Percentiles rank a stretch among this genome's conserved stretches.
Conservation (phyloP, 768 basidiomycete species). For the Kwoniella europaea region DNA sequence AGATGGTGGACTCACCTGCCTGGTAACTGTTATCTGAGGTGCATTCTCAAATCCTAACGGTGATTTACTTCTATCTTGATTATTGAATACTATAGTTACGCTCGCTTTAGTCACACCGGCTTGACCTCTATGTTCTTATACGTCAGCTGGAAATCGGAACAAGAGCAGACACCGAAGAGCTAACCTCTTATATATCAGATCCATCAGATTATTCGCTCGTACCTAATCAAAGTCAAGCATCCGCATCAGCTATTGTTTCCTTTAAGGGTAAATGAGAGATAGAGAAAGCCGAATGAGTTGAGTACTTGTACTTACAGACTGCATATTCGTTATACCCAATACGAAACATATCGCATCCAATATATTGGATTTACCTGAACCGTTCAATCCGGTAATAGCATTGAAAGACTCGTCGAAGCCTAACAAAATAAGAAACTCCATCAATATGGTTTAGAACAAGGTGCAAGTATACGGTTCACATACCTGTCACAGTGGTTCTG, state of each 20-base stretch:
- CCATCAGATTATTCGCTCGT: conserved; percentile 78
- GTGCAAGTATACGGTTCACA: neutral
- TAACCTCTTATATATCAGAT: conserved; percentile 93
- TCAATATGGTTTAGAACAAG: neutral
- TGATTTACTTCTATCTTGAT: conserved; percentile 82
- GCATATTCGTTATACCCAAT: conserved; percentile 94
- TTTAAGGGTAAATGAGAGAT: neutral
- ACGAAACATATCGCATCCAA: conserved; percentile 99
- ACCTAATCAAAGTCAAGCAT: conserved; percentile 30
- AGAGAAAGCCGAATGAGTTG: no score
- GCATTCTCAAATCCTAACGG: conserved; percentile 79
- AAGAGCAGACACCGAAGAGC: conserved; percentile 4
- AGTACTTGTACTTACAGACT: conserved; percentile 65
- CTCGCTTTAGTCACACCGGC: conserved; percentile 96
- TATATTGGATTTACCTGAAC: conserved; percentile 97
- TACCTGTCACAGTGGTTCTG: conserved; percentile 80
- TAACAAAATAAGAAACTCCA: conserved; percentile 4
- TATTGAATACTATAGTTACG: conserved; percentile 98
- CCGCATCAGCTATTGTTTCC: neutral
- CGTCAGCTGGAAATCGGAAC: no score
- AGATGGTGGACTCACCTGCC: conserved; percentile 68
- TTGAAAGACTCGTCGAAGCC: conserved; percentile 99
- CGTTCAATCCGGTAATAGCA: conserved; percentile 82
- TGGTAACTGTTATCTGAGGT: conserved; percentile 92
- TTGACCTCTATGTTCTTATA: conserved; percentile 66